Conservation (phyloP, 2,329 filamentous ascomycete genomes). For the Talaromyces amestolkiae region DNA sequence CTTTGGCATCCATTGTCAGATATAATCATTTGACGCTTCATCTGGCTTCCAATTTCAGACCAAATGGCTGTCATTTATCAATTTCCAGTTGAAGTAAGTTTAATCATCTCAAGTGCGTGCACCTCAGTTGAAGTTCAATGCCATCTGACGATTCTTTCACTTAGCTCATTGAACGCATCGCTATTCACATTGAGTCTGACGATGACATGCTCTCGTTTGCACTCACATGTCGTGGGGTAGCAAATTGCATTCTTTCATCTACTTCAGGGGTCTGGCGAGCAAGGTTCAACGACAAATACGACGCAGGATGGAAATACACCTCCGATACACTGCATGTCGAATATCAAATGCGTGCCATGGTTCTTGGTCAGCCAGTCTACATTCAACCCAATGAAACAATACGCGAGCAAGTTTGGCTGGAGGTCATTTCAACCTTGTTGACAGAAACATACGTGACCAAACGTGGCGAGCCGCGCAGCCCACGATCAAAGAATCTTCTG, state of each 20-base stretch:
- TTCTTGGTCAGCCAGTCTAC: constrained; percentile 30
- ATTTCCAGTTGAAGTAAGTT: constrained; percentile 16
- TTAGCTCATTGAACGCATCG: constrained; percentile 36
- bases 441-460: constrained; percentile 23
- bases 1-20: neutral
- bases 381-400: constrained; percentile 28
- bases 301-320: constrained; percentile 25
- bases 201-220: constrained; percentile 33
- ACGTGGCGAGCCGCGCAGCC: neutral
- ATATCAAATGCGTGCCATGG: constrained; percentile 37
- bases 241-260: constrained; percentile 26
- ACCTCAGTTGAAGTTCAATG: neutral
- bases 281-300: constrained; percentile 35
- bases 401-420: constrained; percentile 31
- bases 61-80: constrained; percentile 10
- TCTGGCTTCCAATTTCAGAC: neutral
- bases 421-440: constrained; percentile 32
- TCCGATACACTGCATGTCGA: constrained; percentile 31
- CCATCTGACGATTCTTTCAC: neutral
- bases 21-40: neutral
- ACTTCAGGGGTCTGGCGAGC: constrained; percentile 35
- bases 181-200: constrained; percentile 30
- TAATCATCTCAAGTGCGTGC: neutral
- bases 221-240: constrained; percentile 28
- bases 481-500: constrained; percentile 25